Conservation (phyloP, 768 basidiomycete species). For the Tulasnella sp. region DNA sequence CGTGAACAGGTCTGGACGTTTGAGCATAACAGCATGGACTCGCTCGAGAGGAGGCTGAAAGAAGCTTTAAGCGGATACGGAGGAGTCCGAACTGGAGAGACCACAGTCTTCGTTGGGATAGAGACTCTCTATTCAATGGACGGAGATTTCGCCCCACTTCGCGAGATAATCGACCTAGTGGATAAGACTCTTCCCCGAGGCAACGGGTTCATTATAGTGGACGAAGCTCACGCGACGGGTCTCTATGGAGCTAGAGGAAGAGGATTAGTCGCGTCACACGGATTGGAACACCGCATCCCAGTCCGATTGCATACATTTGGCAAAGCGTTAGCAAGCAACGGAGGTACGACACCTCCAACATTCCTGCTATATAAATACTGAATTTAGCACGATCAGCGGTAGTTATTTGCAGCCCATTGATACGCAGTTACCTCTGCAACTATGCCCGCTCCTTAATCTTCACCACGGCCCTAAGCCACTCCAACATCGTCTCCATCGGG, state of each 20-base stretch:
- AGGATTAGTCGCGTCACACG: constrained; percentile 67
- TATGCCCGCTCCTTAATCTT: constrained; percentile 90
- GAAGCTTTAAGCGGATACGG: constrained; percentile 41
- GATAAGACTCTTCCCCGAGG: constrained; percentile 57
- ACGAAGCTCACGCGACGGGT: constrained; percentile 92
- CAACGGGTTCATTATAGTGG: constrained; percentile 74
- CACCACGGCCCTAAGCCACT: constrained; percentile 77
- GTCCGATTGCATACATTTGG: constrained; percentile 89
- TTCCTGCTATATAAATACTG: not conserved
- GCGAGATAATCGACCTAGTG: constrained; percentile 57
- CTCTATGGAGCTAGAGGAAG: constrained; percentile 75
- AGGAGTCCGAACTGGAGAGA: constrained; percentile 40
- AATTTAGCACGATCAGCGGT: constrained; percentile 50
- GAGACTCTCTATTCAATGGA: constrained; percentile 97
- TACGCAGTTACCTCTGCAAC: constrained; percentile 83
- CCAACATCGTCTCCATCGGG: constrained; percentile 69
- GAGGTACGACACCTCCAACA: constrained; percentile 54
- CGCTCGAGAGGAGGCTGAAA: constrained; percentile 46
- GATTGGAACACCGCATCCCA: constrained; percentile 65
- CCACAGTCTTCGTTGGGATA: constrained; percentile 71
- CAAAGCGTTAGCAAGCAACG: constrained; percentile 79
- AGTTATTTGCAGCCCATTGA: constrained; percentile 61
- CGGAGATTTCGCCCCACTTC: constrained; percentile 78
- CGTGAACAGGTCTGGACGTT: constrained; percentile 49
- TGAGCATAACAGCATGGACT: constrained; percentile 62